These are phyloP conservation scores for Venturia aucupariae DNA, from an alignment of 2,329 filamentous ascomycete genomes.

Conservation along the genomic window DNA sequence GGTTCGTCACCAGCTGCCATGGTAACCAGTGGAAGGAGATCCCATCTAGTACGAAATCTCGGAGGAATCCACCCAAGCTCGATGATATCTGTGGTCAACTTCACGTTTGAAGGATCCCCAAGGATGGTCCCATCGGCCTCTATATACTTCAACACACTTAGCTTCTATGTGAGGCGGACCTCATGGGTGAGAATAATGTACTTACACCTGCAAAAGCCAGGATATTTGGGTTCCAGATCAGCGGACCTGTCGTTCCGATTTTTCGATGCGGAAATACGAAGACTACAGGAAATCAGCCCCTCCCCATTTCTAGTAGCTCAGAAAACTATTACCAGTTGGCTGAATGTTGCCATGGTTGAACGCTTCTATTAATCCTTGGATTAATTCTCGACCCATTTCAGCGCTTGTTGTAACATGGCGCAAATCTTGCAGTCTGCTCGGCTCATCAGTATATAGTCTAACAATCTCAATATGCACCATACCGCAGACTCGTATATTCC, in stretches of 20 bases:
- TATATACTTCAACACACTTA: conserved; percentile 15
- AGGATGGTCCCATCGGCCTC: conserved; percentile 19
- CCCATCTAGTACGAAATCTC: conserved; percentile 19
- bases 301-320: neutral
- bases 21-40: conserved; percentile 23
- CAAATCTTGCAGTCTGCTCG: conserved; percentile 19
- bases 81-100: conserved; percentile 22
- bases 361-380: conserved; percentile 17
- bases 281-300: conserved; percentile 12
- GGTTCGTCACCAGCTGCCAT: conserved; percentile 23
- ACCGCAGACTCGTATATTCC: conserved; percentile 16
- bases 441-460: neutral
- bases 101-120: conserved; percentile 22
- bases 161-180: neutral
- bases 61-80: conserved; percentile 23
- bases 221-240: conserved; percentile 24
- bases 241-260: conserved; percentile 18
- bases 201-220: conserved; percentile 21
- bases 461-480: neutral
- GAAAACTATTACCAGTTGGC: neutral
- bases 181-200: neutral
- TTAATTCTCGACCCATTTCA: conserved; percentile 19
- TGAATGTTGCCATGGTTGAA: conserved; percentile 19
- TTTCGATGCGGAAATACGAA: conserved; percentile 23
- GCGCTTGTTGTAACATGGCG: conserved; percentile 19